Percentiles rank a stretch among this genome's conserved stretches.
Evolutionary conservation across 2,329 filamentous ascomycete species (phyloP).

Genomic region (Beauveria bassiana): DNA sequence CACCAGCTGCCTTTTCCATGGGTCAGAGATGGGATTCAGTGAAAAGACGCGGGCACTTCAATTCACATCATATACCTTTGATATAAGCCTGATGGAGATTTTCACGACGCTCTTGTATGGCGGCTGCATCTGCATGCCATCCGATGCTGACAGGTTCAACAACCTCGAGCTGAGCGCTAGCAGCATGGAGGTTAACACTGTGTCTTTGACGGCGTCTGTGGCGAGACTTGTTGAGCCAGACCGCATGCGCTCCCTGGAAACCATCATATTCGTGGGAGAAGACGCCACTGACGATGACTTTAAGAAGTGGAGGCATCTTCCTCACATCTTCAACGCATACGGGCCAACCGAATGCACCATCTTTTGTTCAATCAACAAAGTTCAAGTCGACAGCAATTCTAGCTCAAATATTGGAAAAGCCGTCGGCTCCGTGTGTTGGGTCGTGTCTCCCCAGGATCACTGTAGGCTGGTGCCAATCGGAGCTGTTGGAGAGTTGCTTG

Average conservation of each 20-base stretch:
- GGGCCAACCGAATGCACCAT: slow-evolving; percentile 34
- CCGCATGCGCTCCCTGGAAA: slow-evolving; percentile 3
- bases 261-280: slow-evolving; percentile 8
- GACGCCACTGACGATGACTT: slow-evolving; percentile 16
- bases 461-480: slow-evolving; percentile 13
- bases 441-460: slow-evolving; percentile 5
- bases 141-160: slow-evolving; percentile 36
- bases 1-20: slow-evolving; percentile 41
- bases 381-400: neutral
- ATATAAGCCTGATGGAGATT: slow-evolving; percentile 37
- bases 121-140: slow-evolving; percentile 47
- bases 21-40: slow-evolving; percentile 36
- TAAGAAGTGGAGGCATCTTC: slow-evolving; percentile 18
- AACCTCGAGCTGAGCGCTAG: slow-evolving; percentile 38
- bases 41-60: slow-evolving; percentile 43
- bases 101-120: slow-evolving; percentile 40
- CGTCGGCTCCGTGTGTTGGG: neutral
- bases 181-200: slow-evolving; percentile 37
- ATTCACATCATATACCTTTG: slow-evolving; percentile 43
- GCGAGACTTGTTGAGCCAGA: neutral
- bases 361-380: neutral
- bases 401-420: slow-evolving; percentile 5
- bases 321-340: slow-evolving; percentile 29
- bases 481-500: slow-evolving; percentile 14
- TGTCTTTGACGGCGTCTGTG: slow-evolving; percentile 33